These are phyloP conservation scores for Sarcomyxa edulis DNA, from an alignment of 768 basidiomycete species.

Conservation along the genomic window DNA sequence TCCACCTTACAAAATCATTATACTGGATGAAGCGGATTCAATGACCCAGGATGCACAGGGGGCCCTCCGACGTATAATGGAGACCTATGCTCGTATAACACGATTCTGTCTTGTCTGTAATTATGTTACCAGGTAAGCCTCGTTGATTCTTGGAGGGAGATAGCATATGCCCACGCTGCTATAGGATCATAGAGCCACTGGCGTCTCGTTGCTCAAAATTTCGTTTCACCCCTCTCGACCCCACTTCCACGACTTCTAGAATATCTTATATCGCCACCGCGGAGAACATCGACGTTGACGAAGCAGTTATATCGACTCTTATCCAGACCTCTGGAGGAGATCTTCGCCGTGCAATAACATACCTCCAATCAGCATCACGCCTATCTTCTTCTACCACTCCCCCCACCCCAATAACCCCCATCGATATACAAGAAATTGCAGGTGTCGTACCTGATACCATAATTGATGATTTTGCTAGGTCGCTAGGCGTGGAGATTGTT, in stretches of 20 bases:
- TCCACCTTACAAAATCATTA: conserved; percentile 98
- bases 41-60: conserved; percentile 99
- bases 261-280: conserved; percentile 74
- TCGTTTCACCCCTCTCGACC: conserved; percentile 90
- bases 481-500: conserved; percentile 67
- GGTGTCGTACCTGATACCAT: conserved; percentile 83
- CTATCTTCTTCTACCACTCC: conserved; percentile 71
- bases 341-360: conserved; percentile 94
- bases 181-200: conserved; percentile 95
- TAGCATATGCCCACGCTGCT: not conserved
- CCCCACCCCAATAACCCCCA: conserved; percentile 66
- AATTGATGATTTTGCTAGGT: conserved; percentile 61
- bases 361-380: conserved; percentile 91
- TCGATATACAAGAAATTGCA: conserved; percentile 93
- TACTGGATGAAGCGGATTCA: conserved; percentile 97
- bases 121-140: conserved; percentile 87
- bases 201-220: conserved; percentile 99
- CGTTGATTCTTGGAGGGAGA: not conserved
- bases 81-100: conserved; percentile 95
- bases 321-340: conserved; percentile 85
- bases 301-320: conserved; percentile 63
- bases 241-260: conserved; percentile 66
- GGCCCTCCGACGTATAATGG: conserved; percentile 97
- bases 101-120: conserved; percentile 98
- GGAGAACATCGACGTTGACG: conserved; percentile 59